Percentiles rank a stretch among this genome's conserved stretches.
These are phyloP conservation scores for Debaryomycetaceae sp. DNA, from an alignment of 1,139 yeast species.

Conservation along the genomic window DNA sequence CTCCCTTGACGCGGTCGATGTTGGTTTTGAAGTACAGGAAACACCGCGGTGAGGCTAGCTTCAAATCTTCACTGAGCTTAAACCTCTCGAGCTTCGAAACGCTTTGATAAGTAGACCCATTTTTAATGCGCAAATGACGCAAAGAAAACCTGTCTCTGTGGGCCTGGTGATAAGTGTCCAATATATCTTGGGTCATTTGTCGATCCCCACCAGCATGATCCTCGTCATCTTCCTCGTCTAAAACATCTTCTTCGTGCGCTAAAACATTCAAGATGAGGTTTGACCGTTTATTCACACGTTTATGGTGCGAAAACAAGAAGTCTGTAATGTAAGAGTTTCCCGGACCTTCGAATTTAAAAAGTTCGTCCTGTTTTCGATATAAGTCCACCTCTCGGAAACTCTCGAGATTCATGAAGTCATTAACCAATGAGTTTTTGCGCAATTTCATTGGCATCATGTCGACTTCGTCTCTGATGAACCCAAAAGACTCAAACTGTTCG, in stretches of 20 bases:
- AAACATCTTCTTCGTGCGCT: conserved; percentile 7
- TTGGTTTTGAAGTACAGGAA: no score
- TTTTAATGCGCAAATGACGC: background rate
- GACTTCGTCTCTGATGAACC: conserved; percentile 61
- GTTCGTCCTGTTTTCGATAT: conserved; percentile 33
- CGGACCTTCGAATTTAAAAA: conserved; percentile 20
- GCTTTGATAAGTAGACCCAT: conserved; percentile 1
- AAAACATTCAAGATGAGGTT: background rate
- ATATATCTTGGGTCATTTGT: conserved; percentile 1
- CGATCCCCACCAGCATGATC: conserved; percentile 9
- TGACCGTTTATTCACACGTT: conserved; percentile 3
- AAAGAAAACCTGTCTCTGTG: conserved; percentile 3
- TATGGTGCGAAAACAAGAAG: conserved; percentile 20
- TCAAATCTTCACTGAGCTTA: conserved; percentile 2
- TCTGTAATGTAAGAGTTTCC: conserved; percentile 22
- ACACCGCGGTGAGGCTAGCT: no score
- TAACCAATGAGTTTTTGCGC: conserved; percentile 36
- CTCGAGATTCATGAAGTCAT: conserved; percentile 50
- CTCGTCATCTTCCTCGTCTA: conserved; percentile 16
- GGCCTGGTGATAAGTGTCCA: conserved; percentile 15
- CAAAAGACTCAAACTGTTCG: conserved; percentile 62
- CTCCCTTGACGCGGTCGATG: no score
- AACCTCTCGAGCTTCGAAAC: conserved; percentile 4
- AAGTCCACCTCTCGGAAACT: conserved; percentile 27
- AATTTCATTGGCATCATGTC: conserved; percentile 50